These are phyloP conservation scores for Geotrichum australiense DNA, from an alignment of 1,139 yeast species.

Conservation along the genomic window DNA sequence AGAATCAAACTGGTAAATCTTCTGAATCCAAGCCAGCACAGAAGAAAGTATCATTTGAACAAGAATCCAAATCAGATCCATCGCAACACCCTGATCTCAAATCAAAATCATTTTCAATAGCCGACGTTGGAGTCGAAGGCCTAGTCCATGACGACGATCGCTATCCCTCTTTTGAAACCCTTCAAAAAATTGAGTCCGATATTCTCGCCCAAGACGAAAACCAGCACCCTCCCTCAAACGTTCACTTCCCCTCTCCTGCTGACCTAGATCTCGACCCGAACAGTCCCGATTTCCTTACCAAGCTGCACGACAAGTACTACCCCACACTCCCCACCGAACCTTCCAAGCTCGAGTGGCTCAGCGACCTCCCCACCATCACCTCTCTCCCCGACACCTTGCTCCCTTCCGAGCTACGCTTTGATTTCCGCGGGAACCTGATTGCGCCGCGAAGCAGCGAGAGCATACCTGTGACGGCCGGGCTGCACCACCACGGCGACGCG, in stretches of 20 bases:
- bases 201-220: constrained; percentile 11
- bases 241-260: constrained; percentile 15
- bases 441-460: constrained; percentile 42
- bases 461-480: constrained; percentile 56
- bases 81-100: constrained; percentile 1
- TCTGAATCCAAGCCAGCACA: not conserved
- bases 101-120: constrained; percentile 11
- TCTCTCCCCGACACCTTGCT: constrained; percentile 30
- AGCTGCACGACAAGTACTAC: constrained; percentile 75
- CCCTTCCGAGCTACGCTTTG: constrained; percentile 64
- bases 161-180: constrained; percentile 18
- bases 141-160: constrained; percentile 10
- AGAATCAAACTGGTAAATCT: not conserved
- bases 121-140: constrained; percentile 17
- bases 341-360: constrained; percentile 87
- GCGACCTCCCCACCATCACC: constrained; percentile 37
- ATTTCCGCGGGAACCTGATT: constrained; percentile 73
- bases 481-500: constrained; percentile 86
- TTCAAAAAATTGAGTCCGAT: constrained; percentile 12
- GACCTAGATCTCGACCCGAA: constrained; percentile 18
- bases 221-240: constrained; percentile 9
- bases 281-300: constrained; percentile 71
- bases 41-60: too few species aligned
- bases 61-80: too few species aligned
- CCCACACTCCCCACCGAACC: constrained; percentile 86